A percentile compares a stretch with the other conserved stretches of the same genome.
Evolutionary conservation across 306 rosid genomes (phyloP).

Genomic region (Pyrus communis): DNA sequence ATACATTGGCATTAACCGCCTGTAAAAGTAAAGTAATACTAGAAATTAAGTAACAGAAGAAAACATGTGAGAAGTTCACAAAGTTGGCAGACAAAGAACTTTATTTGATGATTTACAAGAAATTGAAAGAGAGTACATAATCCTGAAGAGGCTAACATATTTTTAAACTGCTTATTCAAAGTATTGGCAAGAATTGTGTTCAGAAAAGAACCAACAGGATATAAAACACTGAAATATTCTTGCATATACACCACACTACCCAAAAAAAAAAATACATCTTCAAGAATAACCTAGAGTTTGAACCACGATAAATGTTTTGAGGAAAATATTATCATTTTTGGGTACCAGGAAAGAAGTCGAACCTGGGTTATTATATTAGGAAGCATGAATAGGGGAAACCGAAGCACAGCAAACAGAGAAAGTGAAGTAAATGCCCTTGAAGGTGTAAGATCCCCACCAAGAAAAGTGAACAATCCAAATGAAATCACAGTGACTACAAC

Average conservation of each 20-base stretch:
- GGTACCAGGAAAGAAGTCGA: slow-evolving; percentile 5
- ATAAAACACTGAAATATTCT: not conserved
- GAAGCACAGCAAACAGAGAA: slow-evolving; percentile 90
- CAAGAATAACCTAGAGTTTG: not conserved
- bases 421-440: slow-evolving; percentile 94
- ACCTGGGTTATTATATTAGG: slow-evolving; percentile 98
- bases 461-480: slow-evolving; percentile 86
- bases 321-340: not conserved
- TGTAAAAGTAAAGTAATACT: slow-evolving; percentile 25
- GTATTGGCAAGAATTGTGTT: not conserved
- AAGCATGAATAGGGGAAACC: slow-evolving; percentile 96
- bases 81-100: slow-evolving; percentile 1
- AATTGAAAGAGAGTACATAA: not conserved
- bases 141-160: not conserved
- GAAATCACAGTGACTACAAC: slow-evolving; percentile 90
- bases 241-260: not conserved
- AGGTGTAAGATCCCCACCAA: slow-evolving; percentile 92
- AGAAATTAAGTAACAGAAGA: slow-evolving; percentile 17
- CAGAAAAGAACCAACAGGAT: not conserved
- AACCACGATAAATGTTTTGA: not conserved
- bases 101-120: not conserved
- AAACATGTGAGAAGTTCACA: not conserved
- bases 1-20: slow-evolving; percentile 94
- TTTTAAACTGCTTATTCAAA: not conserved
- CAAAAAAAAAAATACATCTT: not conserved